A percentile compares a stretch with the other conserved stretches of the same genome.
phyloP scores from a whole-genome alignment of 2,329 filamentous ascomycete genomes.

The Phoma sp. region DNA sequence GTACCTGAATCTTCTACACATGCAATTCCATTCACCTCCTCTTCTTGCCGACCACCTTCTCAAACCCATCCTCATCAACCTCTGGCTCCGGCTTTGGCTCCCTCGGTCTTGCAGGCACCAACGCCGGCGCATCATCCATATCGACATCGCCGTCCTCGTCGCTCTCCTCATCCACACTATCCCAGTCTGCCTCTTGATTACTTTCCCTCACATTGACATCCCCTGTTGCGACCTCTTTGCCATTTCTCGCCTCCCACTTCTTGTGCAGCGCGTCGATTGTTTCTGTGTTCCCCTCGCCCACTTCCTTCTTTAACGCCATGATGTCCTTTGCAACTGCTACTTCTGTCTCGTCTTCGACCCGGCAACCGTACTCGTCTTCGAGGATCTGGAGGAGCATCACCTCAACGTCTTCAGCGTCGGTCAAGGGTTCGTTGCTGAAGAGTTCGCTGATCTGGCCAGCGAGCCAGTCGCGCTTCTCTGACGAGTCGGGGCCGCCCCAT shows the following conservation, averaged over 20 bases:
- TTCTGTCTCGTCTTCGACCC: constrained; percentile 87
- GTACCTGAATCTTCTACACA: background rate
- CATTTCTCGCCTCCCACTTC: constrained; percentile 67
- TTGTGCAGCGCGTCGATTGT: constrained; percentile 68
- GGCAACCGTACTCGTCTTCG: constrained; percentile 93
- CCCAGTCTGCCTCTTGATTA: constrained; percentile 55
- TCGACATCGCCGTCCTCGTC: constrained; percentile 50
- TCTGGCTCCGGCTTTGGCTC: constrained; percentile 43
- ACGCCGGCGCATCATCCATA: constrained; percentile 47
- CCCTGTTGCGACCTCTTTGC: constrained; percentile 59
- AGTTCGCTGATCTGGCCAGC: constrained; percentile 85
- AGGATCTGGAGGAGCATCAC: constrained; percentile 86
- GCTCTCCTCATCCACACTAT: constrained; percentile 60
- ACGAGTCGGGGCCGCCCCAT: constrained; percentile 84
- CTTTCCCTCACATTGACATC: constrained; percentile 61
- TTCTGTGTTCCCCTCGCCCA: constrained; percentile 69
- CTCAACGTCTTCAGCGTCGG: constrained; percentile 82
- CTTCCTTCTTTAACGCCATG: constrained; percentile 69
- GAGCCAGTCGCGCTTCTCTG: constrained; percentile 96
- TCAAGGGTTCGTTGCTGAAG: constrained; percentile 64
- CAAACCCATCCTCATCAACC: constrained; percentile 52
- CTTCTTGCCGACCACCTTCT: constrained; percentile 51
- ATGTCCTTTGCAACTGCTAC: constrained; percentile 76
- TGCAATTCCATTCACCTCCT: constrained; percentile 34
- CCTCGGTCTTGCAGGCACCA: constrained; percentile 44